Conservation (phyloP, 768 basidiomycete genomes). For the Gelatoporia subvermispora region DNA sequence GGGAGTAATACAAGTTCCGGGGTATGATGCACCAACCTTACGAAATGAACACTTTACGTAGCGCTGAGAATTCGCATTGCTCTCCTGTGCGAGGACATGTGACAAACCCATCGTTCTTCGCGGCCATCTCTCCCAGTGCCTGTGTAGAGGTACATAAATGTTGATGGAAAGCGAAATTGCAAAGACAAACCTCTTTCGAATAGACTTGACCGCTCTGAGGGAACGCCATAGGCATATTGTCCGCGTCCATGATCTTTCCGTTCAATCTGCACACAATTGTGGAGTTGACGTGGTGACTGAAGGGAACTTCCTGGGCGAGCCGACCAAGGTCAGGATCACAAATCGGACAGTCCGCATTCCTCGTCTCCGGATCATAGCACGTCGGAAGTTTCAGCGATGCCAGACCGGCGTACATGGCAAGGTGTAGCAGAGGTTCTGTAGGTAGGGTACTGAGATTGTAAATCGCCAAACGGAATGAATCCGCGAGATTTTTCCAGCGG, state of each 20-base stretch:
- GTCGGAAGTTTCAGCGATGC: conserved; percentile 86
- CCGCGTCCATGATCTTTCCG: conserved; percentile 92
- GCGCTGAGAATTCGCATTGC: conserved; percentile 54
- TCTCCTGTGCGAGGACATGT: conserved; percentile 75
- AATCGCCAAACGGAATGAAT: conserved; percentile 80
- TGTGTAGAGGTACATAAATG: conserved; percentile 27
- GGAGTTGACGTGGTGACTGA: conserved; percentile 91
- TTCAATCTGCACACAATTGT: conserved; percentile 90
- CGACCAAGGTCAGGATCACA: conserved; percentile 75
- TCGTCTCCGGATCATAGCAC: conserved; percentile 60
- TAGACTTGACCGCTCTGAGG: conserved; percentile 84
- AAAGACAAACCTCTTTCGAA: conserved; percentile 71
- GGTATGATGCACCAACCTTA: conserved; percentile 29
- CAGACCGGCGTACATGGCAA: conserved; percentile 88
- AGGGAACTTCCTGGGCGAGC: conserved; percentile 83
- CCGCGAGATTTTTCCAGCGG: conserved; percentile 73
- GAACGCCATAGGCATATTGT: conserved; percentile 90
- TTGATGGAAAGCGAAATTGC: conserved; percentile 1
- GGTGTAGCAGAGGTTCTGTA: conserved; percentile 78
- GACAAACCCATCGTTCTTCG: conserved; percentile 73
- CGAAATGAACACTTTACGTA: conserved; percentile 90
- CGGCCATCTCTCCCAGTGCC: conserved; percentile 86
- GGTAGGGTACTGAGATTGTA: conserved; percentile 86
- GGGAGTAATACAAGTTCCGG: neutral
- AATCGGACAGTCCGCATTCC: conserved; percentile 87